These are phyloP conservation scores for Pistacia vera DNA, from an alignment of 345 rosid species.

Conservation along the genomic window DNA sequence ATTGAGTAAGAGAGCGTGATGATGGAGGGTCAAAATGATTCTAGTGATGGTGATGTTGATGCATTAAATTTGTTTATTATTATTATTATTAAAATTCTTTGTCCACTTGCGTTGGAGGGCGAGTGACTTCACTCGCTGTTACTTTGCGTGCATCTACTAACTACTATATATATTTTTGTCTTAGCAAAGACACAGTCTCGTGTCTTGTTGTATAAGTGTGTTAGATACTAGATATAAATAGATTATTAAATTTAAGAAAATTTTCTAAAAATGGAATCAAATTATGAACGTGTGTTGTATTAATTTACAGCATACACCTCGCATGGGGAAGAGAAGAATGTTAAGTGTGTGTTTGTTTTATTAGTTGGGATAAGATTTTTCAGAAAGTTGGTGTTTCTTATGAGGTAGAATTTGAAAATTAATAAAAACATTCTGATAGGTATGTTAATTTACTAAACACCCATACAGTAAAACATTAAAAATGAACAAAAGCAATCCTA, in stretches of 20 bases:
- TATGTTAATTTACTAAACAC: too few species aligned
- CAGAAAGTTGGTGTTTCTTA: too few species aligned
- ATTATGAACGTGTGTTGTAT: background rate
- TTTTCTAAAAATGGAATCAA: background rate
- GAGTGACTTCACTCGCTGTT: background rate
- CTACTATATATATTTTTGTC: too few species aligned
- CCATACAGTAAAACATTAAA: too few species aligned
- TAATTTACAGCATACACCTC: background rate
- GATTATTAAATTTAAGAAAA: too few species aligned
- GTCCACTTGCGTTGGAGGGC: background rate
- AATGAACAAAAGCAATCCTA: too few species aligned
- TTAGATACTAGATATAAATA: background rate
- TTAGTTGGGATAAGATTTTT: too few species aligned
- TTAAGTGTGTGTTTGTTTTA: too few species aligned
- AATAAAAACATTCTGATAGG: too few species aligned
- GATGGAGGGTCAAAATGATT: conserved; percentile 10
- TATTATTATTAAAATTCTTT: background rate
- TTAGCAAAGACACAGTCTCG: background rate
- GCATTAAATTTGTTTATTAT: background rate
- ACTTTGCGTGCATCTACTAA: too few species aligned
- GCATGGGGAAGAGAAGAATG: too few species aligned
- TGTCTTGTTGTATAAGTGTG: background rate
- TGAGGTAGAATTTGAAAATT: too few species aligned
- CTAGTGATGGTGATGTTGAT: conserved; percentile 18
- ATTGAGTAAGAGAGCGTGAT: background rate